phyloP scores from a whole-genome alignment of 2,329 filamentous ascomycete genomes.

The Didymella keratinophila region DNA sequence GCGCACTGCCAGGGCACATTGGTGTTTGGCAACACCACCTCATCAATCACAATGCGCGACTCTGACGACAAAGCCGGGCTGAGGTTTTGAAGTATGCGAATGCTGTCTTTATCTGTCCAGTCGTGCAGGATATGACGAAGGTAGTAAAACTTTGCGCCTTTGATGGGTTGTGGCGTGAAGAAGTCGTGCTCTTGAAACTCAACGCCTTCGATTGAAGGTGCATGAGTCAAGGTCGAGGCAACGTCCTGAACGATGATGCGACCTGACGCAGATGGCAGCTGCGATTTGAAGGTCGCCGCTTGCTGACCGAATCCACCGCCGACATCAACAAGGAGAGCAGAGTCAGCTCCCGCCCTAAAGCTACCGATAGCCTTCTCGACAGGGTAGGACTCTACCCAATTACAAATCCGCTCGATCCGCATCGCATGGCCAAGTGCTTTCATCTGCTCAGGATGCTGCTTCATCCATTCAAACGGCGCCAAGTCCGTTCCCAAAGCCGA shows the following conservation, averaged over 20 bases:
- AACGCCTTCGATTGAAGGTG: conserved; percentile 28
- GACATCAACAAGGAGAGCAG: conserved; percentile 41
- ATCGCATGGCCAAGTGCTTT: conserved; percentile 40
- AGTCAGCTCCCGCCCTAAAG: conserved; percentile 25
- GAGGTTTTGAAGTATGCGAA: conserved; percentile 39
- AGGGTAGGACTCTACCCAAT: conserved; percentile 36
- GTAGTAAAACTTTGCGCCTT: conserved; percentile 45
- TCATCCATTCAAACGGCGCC: conserved; percentile 41
- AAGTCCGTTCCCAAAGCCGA: conserved; percentile 36
- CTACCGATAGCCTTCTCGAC: conserved; percentile 23
- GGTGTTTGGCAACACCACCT: conserved; percentile 41
- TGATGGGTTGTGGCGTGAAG: conserved; percentile 41
- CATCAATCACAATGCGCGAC: conserved; percentile 44
- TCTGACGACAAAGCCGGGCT: conserved; percentile 37
- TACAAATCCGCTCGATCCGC: conserved; percentile 31
- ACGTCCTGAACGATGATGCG: conserved; percentile 41
- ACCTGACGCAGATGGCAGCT: conserved; percentile 23
- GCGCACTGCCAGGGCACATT: conserved; percentile 42
- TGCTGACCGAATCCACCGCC: conserved; percentile 47
- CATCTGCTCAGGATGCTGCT: conserved; percentile 36
- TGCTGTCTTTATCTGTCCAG: conserved; percentile 40
- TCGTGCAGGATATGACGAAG: conserved; percentile 46
- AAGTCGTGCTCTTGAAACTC: conserved; percentile 46
- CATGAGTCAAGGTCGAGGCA: conserved; percentile 30
- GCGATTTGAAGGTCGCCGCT: conserved; percentile 31